Evolutionary conservation across 306 rosid genomes (phyloP), one percentile per base, ranked within the genome.

Genomic region (Corylus americana): DNA sequence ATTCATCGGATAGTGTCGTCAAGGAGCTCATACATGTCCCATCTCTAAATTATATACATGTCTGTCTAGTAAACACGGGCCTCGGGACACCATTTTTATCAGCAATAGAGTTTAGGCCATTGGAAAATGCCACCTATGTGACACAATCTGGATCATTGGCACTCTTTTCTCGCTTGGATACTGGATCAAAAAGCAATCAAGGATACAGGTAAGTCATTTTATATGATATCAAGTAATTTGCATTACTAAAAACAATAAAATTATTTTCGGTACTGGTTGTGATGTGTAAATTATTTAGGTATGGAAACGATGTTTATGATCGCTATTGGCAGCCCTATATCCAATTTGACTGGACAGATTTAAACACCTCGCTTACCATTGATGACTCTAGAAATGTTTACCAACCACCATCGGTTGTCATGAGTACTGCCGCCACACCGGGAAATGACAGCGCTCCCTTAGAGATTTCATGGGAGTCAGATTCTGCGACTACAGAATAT

Each of bases 81-180:
- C 2, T 3, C 0, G 94, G 90, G 70, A 87, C 77, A 7, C 94
- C 94, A 11, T 88, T 88, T 79, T 85, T 91, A 81, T 88, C 92
- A 2, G 79, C 87, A 7, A 27, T 91, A 18, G 92, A 91, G 35
- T 67, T 88, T 1, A 81, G 89, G 83, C 88, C 86, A 14, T 53
- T 91, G 48, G 62, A 71, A 11, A 49, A 68, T 76, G 29, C 55
- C 8, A 73, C 48, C 59, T 87, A 87, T 31, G 14, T 16, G n/a
- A 73, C 81, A 27, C 2, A 25, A 2, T 8, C 39, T 58, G 80
- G 37, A 29, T 68, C 82, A 25, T 49, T 88, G 20, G 74, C 75
- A 7, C 55, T 0, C 44, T 0, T 11, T 7, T 0, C 0, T 1
- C 71, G 90, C 39, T 35, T 10, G 49, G 59, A 87, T 74, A 11